phyloP scores from a whole-genome alignment of 305 asterid genomes.

The Fraxinus sp. region DNA sequence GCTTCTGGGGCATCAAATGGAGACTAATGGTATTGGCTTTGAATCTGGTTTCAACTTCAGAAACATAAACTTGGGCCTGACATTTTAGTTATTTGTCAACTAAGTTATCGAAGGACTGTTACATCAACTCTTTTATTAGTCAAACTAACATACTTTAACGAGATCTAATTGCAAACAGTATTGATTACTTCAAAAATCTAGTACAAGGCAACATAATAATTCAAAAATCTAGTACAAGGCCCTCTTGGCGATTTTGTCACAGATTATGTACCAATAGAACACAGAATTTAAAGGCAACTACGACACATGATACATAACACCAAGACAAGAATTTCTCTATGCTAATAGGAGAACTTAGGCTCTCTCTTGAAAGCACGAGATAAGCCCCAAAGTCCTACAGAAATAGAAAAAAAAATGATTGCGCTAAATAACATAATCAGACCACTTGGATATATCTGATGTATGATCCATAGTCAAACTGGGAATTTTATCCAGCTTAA shows the following conservation, averaged over 20 bases:
- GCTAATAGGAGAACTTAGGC: slow-evolving; percentile 41
- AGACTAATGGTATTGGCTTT: too few species aligned
- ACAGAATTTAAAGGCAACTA: background rate
- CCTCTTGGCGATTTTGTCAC: background rate
- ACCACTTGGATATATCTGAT: slow-evolving; percentile 65
- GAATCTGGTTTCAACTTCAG: too few species aligned
- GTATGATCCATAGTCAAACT: slow-evolving; percentile 68
- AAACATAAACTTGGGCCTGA: too few species aligned
- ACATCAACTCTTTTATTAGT: too few species aligned
- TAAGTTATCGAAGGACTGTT: too few species aligned
- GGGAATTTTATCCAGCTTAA: background rate
- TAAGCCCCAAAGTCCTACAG: slow-evolving; percentile 1
- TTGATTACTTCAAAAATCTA: too few species aligned
- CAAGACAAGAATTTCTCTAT: slow-evolving; percentile 8
- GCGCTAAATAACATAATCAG: slow-evolving; percentile 75
- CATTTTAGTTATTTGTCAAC: too few species aligned
- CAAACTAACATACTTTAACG: too few species aligned
- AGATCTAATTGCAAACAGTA: too few species aligned
- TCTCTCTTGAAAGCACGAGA: slow-evolving; percentile 39
- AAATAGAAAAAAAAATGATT: background rate
- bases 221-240: background rate
- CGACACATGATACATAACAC: background rate
- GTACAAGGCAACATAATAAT: too few species aligned
- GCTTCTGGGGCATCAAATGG: too few species aligned
- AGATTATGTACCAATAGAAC: background rate